These are phyloP conservation scores for Ceratobasidium sp. DNA, from an alignment of 1,284 basidiomycete species.

Conservation along the genomic window DNA sequence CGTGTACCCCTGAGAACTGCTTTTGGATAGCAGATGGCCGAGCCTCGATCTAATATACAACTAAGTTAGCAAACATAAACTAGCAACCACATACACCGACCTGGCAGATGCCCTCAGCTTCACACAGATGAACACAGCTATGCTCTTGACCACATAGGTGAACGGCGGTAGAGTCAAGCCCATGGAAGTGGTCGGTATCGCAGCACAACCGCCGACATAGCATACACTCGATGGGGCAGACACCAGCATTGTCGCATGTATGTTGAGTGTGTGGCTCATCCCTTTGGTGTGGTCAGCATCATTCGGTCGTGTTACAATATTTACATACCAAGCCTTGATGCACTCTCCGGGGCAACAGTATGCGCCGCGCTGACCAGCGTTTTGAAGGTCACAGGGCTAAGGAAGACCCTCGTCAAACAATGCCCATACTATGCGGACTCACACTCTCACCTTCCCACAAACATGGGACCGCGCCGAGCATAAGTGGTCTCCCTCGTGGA, in stretches of 20 bases:
- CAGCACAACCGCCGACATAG: conserved; percentile 69
- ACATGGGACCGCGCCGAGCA: conserved; percentile 68
- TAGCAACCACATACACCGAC: not conserved
- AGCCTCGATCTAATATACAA: conserved; percentile 61
- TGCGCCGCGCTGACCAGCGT: conserved; percentile 51
- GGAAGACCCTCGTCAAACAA: not conserved
- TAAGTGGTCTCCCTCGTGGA: conserved; percentile 63
- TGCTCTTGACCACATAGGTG: conserved; percentile 74
- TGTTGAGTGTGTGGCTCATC: conserved; percentile 63
- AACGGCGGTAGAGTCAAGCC: conserved; percentile 58
- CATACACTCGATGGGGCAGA: conserved; percentile 67
- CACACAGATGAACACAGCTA: conserved; percentile 62
- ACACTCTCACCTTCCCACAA: conserved; percentile 65
- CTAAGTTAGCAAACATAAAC: not conserved
- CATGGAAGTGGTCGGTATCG: conserved; percentile 67
- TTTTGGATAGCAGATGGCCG: conserved; percentile 69
- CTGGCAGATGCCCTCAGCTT: conserved; percentile 66
- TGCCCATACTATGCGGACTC: no score
- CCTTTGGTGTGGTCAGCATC: conserved; percentile 54
- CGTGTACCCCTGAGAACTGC: conserved; percentile 65
- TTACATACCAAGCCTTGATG: conserved; percentile 38
- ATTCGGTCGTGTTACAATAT: not conserved
- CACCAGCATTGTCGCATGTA: conserved; percentile 62
- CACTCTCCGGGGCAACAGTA: conserved; percentile 64
- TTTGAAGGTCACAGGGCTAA: conserved; percentile 64